Percentiles rank a stretch among this genome's conserved stretches.
phyloP scores from a whole-genome alignment of 805 yeast species.

The Cyberlindnera misumaiensis region DNA sequence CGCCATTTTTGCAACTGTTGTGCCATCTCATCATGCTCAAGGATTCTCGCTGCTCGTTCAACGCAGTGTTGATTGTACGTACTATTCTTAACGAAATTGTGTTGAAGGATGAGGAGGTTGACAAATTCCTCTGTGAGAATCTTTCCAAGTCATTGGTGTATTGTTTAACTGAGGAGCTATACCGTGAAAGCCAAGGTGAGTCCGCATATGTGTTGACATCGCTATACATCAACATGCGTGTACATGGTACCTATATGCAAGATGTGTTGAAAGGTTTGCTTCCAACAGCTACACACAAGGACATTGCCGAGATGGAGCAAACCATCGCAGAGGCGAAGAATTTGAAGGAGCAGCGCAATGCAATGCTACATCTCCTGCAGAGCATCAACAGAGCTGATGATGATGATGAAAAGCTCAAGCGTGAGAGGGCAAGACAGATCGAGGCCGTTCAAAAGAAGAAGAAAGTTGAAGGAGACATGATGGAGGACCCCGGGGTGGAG shows the following conservation, averaged over 20 bases:
- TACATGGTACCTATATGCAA: conserved; percentile 64
- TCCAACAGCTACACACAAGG: conserved; percentile 48
- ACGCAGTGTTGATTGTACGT: conserved; percentile 75
- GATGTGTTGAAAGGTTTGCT: conserved; percentile 47
- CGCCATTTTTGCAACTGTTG: conserved; percentile 68
- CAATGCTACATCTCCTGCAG: conserved; percentile 69
- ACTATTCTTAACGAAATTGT: conserved; percentile 65
- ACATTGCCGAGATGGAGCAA: conserved; percentile 57
- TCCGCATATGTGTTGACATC: conserved; percentile 86
- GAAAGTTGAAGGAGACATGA: conserved; percentile 44
- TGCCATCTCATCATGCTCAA: conserved; percentile 74
- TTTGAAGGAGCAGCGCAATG: conserved; percentile 72
- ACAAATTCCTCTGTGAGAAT: conserved; percentile 47
- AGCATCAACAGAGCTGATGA: conserved; percentile 46
- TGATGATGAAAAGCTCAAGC: conserved; percentile 37
- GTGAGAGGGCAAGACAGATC: conserved; percentile 44
- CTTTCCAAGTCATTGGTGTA: conserved; percentile 64
- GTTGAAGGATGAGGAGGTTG: conserved; percentile 68
- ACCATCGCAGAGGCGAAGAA: conserved; percentile 58
- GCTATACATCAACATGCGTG: conserved; percentile 65
- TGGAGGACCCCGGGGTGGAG: conserved; percentile 69
- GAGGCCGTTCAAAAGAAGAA: conserved; percentile 46
- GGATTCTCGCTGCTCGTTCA: conserved; percentile 89
- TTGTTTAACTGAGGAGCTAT: conserved; percentile 66
- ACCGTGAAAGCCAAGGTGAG: conserved; percentile 82